A percentile compares a stretch with the other conserved stretches of the same genome.
Evolutionary conservation across 345 rosid species (phyloP).

Genomic region (Gossypium longicalyx): DNA sequence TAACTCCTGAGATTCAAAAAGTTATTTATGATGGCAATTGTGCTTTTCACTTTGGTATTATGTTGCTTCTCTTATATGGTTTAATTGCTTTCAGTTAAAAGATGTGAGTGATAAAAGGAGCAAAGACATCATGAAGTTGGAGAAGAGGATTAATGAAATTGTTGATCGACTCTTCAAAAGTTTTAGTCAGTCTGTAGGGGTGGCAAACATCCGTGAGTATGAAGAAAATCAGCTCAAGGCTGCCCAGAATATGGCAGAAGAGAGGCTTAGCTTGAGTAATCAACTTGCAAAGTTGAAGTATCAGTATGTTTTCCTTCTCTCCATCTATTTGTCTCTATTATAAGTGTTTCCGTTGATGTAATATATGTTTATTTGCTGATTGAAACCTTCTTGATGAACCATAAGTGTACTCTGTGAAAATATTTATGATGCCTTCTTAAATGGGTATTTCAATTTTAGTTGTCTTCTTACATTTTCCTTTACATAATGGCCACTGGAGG

Average conservation of each 20-base stretch:
- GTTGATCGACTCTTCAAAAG: slow-evolving; percentile 70
- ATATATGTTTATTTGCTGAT: not conserved
- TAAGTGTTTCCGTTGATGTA: slow-evolving; percentile 5
- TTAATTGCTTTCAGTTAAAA: slow-evolving; percentile 51
- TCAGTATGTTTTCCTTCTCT: slow-evolving; percentile 63
- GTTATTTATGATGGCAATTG: slow-evolving; percentile 32
- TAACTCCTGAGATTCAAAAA: slow-evolving; percentile 69
- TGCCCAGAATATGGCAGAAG: slow-evolving; percentile 84
- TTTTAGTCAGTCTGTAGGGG: slow-evolving; percentile 79
- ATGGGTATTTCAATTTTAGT: not conserved
- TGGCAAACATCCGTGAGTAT: slow-evolving; percentile 88
- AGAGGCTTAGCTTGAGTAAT: slow-evolving; percentile 80
- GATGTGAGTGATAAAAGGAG: slow-evolving; percentile 58
- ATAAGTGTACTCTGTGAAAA: not conserved
- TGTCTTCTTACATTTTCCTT: not conserved
- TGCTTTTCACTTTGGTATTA: not conserved
- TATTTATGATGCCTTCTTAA: not conserved
- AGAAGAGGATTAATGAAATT: slow-evolving; percentile 83
- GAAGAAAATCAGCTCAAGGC: slow-evolving; percentile 94
- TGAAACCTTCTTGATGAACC: not conserved
- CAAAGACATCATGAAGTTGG: slow-evolving; percentile 60
- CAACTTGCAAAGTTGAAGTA: slow-evolving; percentile 93
- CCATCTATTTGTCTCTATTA: not conserved
- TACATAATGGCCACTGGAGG: not conserved
- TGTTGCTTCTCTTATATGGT: slow-evolving; percentile 2